Percentiles rank a stretch among this genome's conserved stretches.
Conservation (phyloP, 164 flowering plant species). For the Aristolochia fimbriata region DNA sequence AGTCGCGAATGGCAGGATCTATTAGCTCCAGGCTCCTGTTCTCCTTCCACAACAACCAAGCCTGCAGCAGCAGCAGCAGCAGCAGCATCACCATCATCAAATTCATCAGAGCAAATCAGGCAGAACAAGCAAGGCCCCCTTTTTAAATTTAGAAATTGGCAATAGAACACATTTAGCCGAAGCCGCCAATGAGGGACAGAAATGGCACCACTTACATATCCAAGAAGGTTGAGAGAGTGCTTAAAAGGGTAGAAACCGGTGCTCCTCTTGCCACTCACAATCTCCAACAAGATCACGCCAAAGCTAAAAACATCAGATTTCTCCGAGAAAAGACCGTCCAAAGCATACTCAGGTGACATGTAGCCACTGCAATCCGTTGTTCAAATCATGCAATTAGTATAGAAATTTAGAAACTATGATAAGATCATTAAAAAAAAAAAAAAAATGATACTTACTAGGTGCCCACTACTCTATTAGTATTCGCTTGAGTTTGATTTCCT, state of each 20-base stretch:
- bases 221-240: neutral
- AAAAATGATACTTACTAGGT: conserved; percentile 23
- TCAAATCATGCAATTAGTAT: neutral
- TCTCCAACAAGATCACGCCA: conserved; percentile 7
- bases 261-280: conserved; percentile 10
- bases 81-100: too few species aligned
- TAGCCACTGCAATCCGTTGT: conserved; percentile 6
- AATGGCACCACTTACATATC: neutral
- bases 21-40: conserved; percentile 1
- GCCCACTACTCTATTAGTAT: conserved; percentile 21
- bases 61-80: conserved; percentile 1
- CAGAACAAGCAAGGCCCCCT: too few species aligned
- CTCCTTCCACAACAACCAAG: conserved; percentile 8
- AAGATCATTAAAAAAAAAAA: neutral
- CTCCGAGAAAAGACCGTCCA: conserved; percentile 5
- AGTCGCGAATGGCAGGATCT: neutral
- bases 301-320: conserved; percentile 11
- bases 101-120: too few species aligned
- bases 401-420: too few species aligned
- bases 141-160: too few species aligned
- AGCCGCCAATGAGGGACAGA: neutral
- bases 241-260: conserved; percentile 17
- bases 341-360: conserved; percentile 11
- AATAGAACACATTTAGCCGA: too few species aligned
- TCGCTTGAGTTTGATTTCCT: conserved; percentile 17